Percentiles rank a stretch among this genome's conserved stretches.
These are phyloP conservation scores for Pichia terricola DNA, from an alignment of 1,139 yeast genomes.

Conservation along the genomic window DNA sequence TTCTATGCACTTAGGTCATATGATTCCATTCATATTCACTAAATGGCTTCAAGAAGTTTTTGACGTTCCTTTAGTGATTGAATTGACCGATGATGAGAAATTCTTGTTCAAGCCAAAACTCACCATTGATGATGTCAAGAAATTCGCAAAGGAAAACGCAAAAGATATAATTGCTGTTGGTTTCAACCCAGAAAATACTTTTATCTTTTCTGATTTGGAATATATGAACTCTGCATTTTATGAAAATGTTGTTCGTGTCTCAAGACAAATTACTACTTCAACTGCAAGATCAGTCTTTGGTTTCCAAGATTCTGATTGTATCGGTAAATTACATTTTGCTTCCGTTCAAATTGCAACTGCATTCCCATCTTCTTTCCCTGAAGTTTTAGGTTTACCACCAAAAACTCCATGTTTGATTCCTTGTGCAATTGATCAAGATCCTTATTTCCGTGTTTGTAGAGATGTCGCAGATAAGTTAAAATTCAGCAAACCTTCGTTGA, in stretches of 20 bases:
- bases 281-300: slow-evolving; percentile 98
- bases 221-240: slow-evolving; percentile 93
- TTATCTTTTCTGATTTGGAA: slow-evolving; percentile 83
- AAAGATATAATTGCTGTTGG: slow-evolving; percentile 94
- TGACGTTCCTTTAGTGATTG: slow-evolving; percentile 92
- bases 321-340: slow-evolving; percentile 93
- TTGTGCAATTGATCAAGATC: slow-evolving; percentile 99
- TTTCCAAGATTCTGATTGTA: slow-evolving; percentile 86
- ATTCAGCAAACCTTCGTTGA: slow-evolving; percentile 81
- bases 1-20: slow-evolving; percentile 94
- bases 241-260: slow-evolving; percentile 88
- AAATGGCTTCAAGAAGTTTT: slow-evolving; percentile 98
- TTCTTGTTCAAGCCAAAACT: slow-evolving; percentile 87
- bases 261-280: slow-evolving; percentile 91
- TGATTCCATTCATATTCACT: slow-evolving; percentile 92
- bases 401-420: slow-evolving; percentile 96
- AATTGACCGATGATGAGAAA: slow-evolving; percentile 96
- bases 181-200: slow-evolving; percentile 88
- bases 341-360: slow-evolving; percentile 94
- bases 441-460: slow-evolving; percentile 94
- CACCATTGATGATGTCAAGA: slow-evolving; percentile 80
- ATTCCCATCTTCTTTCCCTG: slow-evolving; percentile 93
- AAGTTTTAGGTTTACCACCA: slow-evolving; percentile 71
- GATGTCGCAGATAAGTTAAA: slow-evolving; percentile 93
- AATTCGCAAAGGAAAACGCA: slow-evolving; percentile 71